A percentile compares a stretch with the other conserved stretches of the same genome.
phyloP scores from a whole-genome alignment of 192 early-diverging fungal genomes.

The Podila clonocystis region DNA sequence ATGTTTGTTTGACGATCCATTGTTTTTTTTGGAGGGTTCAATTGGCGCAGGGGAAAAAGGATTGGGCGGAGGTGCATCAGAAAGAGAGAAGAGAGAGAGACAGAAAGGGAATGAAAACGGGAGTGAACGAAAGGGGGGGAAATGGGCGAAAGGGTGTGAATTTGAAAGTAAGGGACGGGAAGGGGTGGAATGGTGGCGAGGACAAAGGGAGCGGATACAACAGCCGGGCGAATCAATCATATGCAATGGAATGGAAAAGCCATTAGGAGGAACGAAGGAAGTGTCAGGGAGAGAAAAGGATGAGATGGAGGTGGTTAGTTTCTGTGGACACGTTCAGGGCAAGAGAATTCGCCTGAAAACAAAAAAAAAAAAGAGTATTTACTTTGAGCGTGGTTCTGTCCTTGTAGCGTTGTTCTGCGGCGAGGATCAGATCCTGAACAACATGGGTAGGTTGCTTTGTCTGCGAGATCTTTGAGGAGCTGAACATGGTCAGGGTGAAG shows the following conservation, averaged over 20 bases:
- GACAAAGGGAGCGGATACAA: not conserved
- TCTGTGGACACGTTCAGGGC: not conserved
- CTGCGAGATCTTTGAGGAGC: constrained; percentile 23
- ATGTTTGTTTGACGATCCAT: no score
- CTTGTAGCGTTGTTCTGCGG: constrained; percentile 27
- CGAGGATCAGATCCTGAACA: constrained; percentile 24
- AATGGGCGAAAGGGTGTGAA: not conserved
- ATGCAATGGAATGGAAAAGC: not conserved
- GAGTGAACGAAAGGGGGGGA: not conserved
- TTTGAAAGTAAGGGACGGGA: not conserved
- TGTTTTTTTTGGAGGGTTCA: no score
- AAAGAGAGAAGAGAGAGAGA: not conserved
- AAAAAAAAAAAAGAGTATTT: not conserved
- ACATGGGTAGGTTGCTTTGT: constrained; percentile 29
- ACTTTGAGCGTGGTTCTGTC: constrained; percentile 16
- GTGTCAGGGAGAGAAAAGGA: no score
- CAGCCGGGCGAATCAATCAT: not conserved
- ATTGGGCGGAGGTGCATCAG: no score
- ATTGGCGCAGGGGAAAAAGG: no score
- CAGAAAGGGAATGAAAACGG: not conserved
- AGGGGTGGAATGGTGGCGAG: not conserved
- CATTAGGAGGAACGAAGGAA: not conserved
- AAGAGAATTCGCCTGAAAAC: not conserved
- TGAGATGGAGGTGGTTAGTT: not conserved
- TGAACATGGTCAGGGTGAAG: constrained; percentile 43